A percentile compares a stretch with the other conserved stretches of the same genome.
Conservation (phyloP, 768 basidiomycete genomes). For the Lactarius hatsudake region DNA sequence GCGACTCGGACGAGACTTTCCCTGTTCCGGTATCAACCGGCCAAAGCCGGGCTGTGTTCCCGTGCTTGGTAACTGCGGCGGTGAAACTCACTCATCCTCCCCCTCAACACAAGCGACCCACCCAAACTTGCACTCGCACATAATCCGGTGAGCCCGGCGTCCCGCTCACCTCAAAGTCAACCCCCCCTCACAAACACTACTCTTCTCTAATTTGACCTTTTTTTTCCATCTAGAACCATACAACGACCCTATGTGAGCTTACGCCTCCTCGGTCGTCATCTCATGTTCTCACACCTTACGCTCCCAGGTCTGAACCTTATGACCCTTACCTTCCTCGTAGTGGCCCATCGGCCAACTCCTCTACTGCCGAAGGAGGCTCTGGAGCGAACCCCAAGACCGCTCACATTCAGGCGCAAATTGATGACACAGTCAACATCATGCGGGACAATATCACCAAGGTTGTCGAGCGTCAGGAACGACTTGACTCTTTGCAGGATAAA, state of each 20-base stretch:
- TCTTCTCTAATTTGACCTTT: not conserved
- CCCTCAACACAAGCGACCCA: conserved; percentile 10
- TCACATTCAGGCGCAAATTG: conserved; percentile 95
- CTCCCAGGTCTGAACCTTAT: conserved; percentile 92
- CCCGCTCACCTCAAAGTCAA: conserved; percentile 1
- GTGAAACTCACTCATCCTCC: not conserved
- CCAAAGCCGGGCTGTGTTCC: conserved; percentile 11
- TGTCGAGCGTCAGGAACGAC: conserved; percentile 89
- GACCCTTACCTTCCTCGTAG: conserved; percentile 95
- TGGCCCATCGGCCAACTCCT: conserved; percentile 56
- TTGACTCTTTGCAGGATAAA: conserved; percentile 96
- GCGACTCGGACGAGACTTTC: not conserved
- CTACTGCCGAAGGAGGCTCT: conserved; percentile 40
- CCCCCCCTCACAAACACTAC: not conserved
- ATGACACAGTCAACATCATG: conserved; percentile 97
- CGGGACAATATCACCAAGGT: conserved; percentile 96
- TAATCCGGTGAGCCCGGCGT: conserved; percentile 23
- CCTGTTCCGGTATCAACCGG: conserved; percentile 6
- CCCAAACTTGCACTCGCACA: conserved; percentile 8
- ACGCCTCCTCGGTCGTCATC: conserved; percentile 4
- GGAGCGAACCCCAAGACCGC: conserved; percentile 81
- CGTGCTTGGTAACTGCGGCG: conserved; percentile 3
- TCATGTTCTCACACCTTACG: conserved; percentile 19
- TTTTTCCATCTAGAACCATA: conserved; percentile 11
- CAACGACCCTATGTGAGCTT: conserved; percentile 25